Evolutionary conservation across 768 basidiomycete genomes (phyloP), one percentile per base, ranked within the genome.

Genomic region (Psilocybe azurescens): DNA sequence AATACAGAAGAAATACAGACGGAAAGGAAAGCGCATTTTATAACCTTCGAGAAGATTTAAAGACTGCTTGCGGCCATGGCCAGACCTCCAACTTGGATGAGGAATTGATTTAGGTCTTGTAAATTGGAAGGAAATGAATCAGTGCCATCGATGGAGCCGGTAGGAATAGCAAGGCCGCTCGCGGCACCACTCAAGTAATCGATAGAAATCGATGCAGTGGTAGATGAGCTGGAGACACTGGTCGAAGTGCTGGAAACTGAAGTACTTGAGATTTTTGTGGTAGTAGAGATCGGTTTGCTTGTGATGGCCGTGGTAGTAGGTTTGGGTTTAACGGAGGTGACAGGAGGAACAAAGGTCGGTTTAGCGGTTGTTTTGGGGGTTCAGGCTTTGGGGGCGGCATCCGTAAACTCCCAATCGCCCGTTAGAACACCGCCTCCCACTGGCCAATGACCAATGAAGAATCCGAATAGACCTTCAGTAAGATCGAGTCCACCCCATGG

Each of bases 401-500:
- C 83, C 58, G 76, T 75, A 75, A 77, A 88, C 65, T 72, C 80
- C 91, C 91, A 94, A 16, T 73, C 68, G 49, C 87, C 89, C 62
- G 81, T 81, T 54, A 93, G 65, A 4, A 89, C 82, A 39, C 91
- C 92, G 1, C 48, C 69, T 46, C 68, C 68, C 52, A 78, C 66
- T 10, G 67, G 9, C 52, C 52, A 53, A 18, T 38, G 30, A 5
- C 52, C 52, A 2, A 81, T 84, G 68, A 94, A 91, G 78, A 76
- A 83, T 28, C 73, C 63, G 75, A 94, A 94, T 50, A 94, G 81
- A 53, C 87, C 87, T 13, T 73, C 67, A 38, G 87, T 86, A 53
- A 93, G 77, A 75, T 94, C 93, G 38, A 93, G 82, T 46, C 84
- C 91, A 28, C 81, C 83, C 33, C 71, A 81, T 24, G 85, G 85